phyloP scores from a whole-genome alignment of 306 rosid genomes.

The Begonia peltatifolia region DNA sequence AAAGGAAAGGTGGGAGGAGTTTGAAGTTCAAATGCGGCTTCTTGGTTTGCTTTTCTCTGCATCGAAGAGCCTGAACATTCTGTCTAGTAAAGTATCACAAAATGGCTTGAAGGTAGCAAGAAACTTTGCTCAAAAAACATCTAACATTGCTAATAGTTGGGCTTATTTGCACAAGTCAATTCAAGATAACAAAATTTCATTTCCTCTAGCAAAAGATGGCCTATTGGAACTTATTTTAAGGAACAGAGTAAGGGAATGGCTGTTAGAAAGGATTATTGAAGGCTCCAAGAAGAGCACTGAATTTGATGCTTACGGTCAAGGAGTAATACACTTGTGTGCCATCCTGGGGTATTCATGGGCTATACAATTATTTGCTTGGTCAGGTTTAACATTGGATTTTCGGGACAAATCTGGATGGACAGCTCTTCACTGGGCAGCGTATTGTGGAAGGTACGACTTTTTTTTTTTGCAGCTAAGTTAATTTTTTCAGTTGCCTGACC shows the following conservation, averaged over 20 bases:
- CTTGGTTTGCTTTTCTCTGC: slow-evolving; percentile 53
- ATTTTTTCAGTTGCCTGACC: no score
- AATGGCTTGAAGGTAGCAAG: slow-evolving; percentile 45
- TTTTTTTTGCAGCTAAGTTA: no score
- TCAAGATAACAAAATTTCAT: slow-evolving; percentile 28
- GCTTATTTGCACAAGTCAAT: slow-evolving; percentile 34
- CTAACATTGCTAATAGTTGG: slow-evolving; percentile 53
- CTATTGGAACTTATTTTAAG: slow-evolving; percentile 47
- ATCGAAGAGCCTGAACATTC: slow-evolving; percentile 38
- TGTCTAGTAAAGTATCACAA: slow-evolving; percentile 38
- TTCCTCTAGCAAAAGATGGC: slow-evolving; percentile 54
- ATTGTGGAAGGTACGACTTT: slow-evolving; percentile 48
- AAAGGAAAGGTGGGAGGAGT: slow-evolving; percentile 38
- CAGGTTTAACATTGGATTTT: slow-evolving; percentile 78
- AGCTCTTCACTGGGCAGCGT: slow-evolving; percentile 98
- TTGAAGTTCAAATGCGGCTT: slow-evolving; percentile 62
- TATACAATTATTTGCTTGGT: slow-evolving; percentile 51
- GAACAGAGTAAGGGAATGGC: slow-evolving; percentile 72
- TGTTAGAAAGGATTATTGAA: slow-evolving; percentile 56
- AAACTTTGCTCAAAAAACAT: slow-evolving; percentile 41
- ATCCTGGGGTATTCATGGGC: slow-evolving; percentile 86
- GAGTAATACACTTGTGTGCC: slow-evolving; percentile 89
- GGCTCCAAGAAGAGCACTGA: slow-evolving; percentile 49
- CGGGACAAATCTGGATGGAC: slow-evolving; percentile 96
- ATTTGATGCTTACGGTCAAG: slow-evolving; percentile 63